Conservation (phyloP, 177 flowering plant genomes). For the Telopea speciosissima region DNA sequence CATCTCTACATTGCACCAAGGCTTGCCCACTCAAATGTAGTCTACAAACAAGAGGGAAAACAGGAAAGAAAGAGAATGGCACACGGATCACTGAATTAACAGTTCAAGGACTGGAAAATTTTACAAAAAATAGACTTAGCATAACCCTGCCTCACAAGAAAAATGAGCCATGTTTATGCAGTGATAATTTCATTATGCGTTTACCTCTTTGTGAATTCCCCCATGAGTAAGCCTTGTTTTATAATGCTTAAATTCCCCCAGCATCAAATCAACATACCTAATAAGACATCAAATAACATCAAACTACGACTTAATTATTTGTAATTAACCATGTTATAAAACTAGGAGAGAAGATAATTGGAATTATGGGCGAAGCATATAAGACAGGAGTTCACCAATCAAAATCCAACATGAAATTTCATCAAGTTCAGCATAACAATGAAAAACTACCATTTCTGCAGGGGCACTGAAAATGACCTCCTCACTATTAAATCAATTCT, state of each 20-base stretch:
- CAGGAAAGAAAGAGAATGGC: not conserved
- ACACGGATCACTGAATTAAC: not conserved
- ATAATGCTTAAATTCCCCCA: conserved; percentile 98
- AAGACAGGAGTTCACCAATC: not conserved
- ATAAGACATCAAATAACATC: conserved; percentile 1
- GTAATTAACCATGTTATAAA: not conserved
- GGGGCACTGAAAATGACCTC: no score
- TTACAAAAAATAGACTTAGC: not conserved
- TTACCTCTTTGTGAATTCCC: conserved; percentile 81
- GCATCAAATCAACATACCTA: conserved; percentile 90
- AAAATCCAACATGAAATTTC: not conserved
- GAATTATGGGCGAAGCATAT: not conserved
- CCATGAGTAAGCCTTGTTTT: conserved; percentile 90
- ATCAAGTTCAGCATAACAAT: not conserved
- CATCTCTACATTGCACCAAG: no score
- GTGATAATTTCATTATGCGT: not conserved
- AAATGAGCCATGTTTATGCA: not conserved
- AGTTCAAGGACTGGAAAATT: not conserved
- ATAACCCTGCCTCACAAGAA: not conserved
- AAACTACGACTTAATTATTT: not conserved
- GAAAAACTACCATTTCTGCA: conserved; percentile 3
- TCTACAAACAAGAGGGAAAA: not conserved
- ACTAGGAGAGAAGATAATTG: not conserved
- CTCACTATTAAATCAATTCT: no score
- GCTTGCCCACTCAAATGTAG: no score